Base-by-base conservation (phyloP, 2,329 filamentous ascomycete genomes). In the Xylaria sp. region DNA sequence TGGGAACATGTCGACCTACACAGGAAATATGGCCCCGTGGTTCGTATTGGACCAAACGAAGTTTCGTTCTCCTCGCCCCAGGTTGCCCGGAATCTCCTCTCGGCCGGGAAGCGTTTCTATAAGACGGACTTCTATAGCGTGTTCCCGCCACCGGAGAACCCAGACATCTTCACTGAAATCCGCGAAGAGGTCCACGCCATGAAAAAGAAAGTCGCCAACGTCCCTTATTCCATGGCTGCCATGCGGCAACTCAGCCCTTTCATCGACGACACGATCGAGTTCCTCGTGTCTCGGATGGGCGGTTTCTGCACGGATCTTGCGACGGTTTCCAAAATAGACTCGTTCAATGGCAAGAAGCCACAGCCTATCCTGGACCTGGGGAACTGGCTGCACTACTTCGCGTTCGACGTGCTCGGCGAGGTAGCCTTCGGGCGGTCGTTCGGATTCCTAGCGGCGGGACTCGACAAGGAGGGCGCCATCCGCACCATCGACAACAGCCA, bases 111-210 rank as follows among this genome's bases (percentile, higher is more conserved):
- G 73, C 79, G 82, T 22, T 85, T 85, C 76, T 80, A 82, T 77
- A 86, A 86, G 78, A 85, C 84, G 2, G 76, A 80, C 63, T 86
- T 86, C 69, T 86, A 86, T 72, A 77, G 74, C 44, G 85, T 87
- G 6, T 87, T 87, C 72, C 85, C 85, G 33, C 85, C 85, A 3
- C 81, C 83, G 0, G 84, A 86, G 75, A 86, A 87, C 76, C 84
- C 85, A 5, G 85, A 87, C 66, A 86, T 87, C 73, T 87, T 87
- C 76, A 87, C 85, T 45, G 85, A 87, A 74, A 82, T 79, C 17
- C 79, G 84, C 60, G 85, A 87, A 75, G 79, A 82, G 6, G 82
- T 84, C n/a, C 85, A 87, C 73, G 84, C 84, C 0, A 79, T 81
- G 66, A 86, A 86, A 80, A 87, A 87, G 77, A 81, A 83, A 72